Evolutionary conservation across 2,329 filamentous ascomycete genomes (phyloP).

Genomic region (Daldinia sp.): DNA sequence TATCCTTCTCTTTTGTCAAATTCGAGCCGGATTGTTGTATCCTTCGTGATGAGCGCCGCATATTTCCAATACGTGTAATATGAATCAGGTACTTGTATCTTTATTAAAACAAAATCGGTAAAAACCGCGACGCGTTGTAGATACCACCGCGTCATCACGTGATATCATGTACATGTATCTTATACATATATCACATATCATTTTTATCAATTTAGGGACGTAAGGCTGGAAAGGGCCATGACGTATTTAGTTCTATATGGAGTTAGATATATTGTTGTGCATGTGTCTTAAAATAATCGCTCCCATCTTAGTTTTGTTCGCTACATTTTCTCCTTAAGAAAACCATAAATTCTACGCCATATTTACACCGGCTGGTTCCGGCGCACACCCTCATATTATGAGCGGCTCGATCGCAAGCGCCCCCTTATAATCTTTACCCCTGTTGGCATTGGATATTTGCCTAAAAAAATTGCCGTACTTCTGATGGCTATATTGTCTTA

Average conservation of each 20-base stretch:
- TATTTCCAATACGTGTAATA: slow-evolving; percentile 20
- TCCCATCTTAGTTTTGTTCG: slow-evolving; percentile 15
- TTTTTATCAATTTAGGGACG: neutral
- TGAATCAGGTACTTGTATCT: slow-evolving; percentile 7
- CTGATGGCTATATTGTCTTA: slow-evolving; percentile 8
- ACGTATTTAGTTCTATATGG: neutral
- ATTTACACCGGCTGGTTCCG: slow-evolving; percentile 3
- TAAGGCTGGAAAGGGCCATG: neutral
- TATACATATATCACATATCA: neutral
- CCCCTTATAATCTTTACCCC: neutral
- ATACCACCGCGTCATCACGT: slow-evolving; percentile 34
- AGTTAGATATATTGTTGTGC: neutral
- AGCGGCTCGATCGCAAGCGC: neutral
- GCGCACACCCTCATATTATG: neutral
- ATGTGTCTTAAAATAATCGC: slow-evolving; percentile 5
- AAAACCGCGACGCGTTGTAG: slow-evolving; percentile 21
- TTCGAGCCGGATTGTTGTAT: slow-evolving; percentile 20
- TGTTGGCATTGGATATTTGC: neutral
- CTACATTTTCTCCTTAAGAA: slow-evolving; percentile 13
- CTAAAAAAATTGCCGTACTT: neutral
- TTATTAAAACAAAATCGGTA: neutral
- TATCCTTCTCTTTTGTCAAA: neutral
- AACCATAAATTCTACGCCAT: slow-evolving; percentile 11
- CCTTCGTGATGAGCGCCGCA: slow-evolving; percentile 49
- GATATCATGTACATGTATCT: slow-evolving; percentile 8